phyloP scores from a whole-genome alignment of 164 flowering plant species.

The Saururus chinensis region DNA sequence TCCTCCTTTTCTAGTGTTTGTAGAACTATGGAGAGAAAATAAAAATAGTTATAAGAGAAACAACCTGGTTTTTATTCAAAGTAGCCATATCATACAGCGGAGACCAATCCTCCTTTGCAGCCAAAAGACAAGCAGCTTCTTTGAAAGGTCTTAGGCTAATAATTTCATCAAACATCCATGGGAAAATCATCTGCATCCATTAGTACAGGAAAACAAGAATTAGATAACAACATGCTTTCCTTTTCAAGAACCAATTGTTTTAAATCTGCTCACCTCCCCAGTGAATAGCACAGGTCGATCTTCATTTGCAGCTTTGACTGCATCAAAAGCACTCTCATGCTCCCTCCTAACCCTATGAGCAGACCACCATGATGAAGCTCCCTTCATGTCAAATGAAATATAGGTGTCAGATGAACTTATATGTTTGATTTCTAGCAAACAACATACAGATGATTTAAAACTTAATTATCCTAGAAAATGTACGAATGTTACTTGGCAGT shows the following conservation, averaged over 20 bases:
- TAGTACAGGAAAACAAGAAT: not conserved
- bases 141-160: slow-evolving; percentile 62
- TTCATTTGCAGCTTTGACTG: slow-evolving; percentile 64
- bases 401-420: slow-evolving; percentile 1
- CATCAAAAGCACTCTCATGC: slow-evolving; percentile 48
- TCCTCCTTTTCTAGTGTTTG: not conserved
- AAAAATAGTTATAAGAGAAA: not conserved
- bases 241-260: no score
- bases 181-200: slow-evolving; percentile 80
- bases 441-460: not conserved
- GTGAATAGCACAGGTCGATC: slow-evolving; percentile 71
- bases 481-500: slow-evolving; percentile 62
- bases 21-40: not conserved
- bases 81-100: slow-evolving; percentile 46
- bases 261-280: slow-evolving; percentile 65
- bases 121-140: slow-evolving; percentile 69
- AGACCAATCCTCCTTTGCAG: slow-evolving; percentile 82
- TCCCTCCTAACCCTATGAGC: slow-evolving; percentile 66
- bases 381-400: slow-evolving; percentile 31
- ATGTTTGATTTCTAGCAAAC: not conserved
- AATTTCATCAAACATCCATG: slow-evolving; percentile 96
- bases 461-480: not conserved
- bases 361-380: slow-evolving; percentile 78
- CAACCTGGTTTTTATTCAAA: slow-evolving; percentile 77
- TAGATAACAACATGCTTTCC: not conserved